Evolutionary conservation across 805 yeast species (phyloP), one percentile per base, ranked within the genome.

Genomic region (Suhomyces vadensis): DNA sequence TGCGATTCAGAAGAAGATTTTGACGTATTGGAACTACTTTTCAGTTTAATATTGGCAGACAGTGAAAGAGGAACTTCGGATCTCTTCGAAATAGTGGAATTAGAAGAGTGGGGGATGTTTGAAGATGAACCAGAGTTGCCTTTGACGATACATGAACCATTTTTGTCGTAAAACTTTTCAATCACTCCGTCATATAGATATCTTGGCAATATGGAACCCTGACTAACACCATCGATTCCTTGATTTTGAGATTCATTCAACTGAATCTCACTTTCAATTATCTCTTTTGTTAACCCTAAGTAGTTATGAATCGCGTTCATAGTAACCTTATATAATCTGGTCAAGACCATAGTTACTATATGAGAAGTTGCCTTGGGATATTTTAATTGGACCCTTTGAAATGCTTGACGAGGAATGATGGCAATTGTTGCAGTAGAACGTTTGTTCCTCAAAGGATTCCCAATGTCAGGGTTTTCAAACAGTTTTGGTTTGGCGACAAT

Each of bases 351-450:
- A 55, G 95, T 96, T 10, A 92, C 92, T 23, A 94, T 91, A 62
- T 91, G 97, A 0, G 97, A 87, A 0, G 97, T 85, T 0, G 96
- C 87, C 50, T 86, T 80, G 5, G 98, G 98, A 58, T 83, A 88
- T 54, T 82, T 86, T 23, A 70, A 60, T 5, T 86, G 83, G 31
- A 92, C 75, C 42, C 85, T 71, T 43, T 79, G 75, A 54, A 92
- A 94, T 0, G 97, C 87, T 41, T 81, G 83, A 1, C 83, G 81
- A 0, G 99, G 99, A 11, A 92, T 91, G 27, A 92, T 85, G 0
- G 98, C 96, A 42, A 92, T 85, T 0, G 98, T 91, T 25, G 95
- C 86, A n/a, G n/a, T n/a, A n/a, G n/a, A n/a, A n/a, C n/a, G n/a
- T n/a, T n/a, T 31, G 54, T 55, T 4, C 47, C 42, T 2, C 37